Conservation (phyloP, 352 stramenopile species). For the Phytophthora hybrid region DNA sequence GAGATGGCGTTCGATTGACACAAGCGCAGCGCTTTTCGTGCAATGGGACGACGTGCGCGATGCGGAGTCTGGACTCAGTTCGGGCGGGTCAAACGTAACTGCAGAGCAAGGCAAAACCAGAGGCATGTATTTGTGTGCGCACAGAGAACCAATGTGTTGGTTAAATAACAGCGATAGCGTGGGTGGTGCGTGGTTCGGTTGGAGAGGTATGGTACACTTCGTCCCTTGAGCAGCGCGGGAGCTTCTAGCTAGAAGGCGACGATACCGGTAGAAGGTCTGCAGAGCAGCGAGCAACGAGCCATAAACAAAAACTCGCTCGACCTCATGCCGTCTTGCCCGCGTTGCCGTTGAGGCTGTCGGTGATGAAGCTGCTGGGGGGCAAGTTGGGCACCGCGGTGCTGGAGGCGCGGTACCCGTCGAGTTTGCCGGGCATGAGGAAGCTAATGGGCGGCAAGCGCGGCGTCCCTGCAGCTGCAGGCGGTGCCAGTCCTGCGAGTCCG, state of each 20-base stretch:
- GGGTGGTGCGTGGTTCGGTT: constrained; percentile 22
- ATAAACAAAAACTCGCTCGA: constrained; percentile 25
- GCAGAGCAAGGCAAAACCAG: constrained; percentile 22
- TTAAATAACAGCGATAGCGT: constrained; percentile 50
- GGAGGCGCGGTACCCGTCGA: constrained; percentile 66
- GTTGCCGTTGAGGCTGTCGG: constrained; percentile 48
- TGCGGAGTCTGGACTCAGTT: neutral
- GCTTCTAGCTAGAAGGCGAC: constrained; percentile 36
- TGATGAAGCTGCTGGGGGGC: constrained; percentile 64
- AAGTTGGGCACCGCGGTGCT: constrained; percentile 48
- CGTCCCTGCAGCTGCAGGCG: constrained; percentile 27
- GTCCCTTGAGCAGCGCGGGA: constrained; percentile 30
- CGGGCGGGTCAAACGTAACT: constrained; percentile 10
- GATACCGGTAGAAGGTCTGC: constrained; percentile 22
- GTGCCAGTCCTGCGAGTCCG: constrained; percentile 19
- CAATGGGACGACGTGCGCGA: constrained; percentile 11
- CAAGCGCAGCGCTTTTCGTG: constrained; percentile 9
- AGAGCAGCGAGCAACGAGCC: constrained; percentile 18
- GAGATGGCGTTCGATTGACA: constrained; percentile 9
- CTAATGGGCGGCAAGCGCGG: constrained; percentile 76
- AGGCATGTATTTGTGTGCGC: constrained; percentile 42
- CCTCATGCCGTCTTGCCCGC: constrained; percentile 67
- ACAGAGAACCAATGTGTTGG: constrained; percentile 31
- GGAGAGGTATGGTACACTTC: constrained; percentile 44
- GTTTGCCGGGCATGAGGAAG: constrained; percentile 75